Base-by-base conservation (phyloP, 768 basidiomycete genomes). In the Psilocybe sp. region DNA sequence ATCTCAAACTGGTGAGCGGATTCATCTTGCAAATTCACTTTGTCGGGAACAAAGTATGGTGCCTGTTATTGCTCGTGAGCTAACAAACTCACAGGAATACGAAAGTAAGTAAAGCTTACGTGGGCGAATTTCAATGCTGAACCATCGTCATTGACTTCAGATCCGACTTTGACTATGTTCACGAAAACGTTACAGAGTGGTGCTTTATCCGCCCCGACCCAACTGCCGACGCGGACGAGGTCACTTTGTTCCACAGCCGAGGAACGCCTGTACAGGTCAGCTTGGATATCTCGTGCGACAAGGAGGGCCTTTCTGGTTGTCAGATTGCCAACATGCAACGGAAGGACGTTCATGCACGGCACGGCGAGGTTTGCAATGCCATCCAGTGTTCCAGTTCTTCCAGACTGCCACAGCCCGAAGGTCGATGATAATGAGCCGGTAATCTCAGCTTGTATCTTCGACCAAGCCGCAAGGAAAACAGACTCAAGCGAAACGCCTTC, bases 381-480 rank as follows among this genome's bases (percentile, higher is more conserved):
- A 19, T 66, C 59, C 16, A 71, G 37, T 10, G 61, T 40, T 10
- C 71, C 69, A 12, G 70, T 70, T 39, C 77, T 62, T 19, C 77
- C 74, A 5, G 70, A 69, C 44, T 77, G 75, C 77, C 76, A 78
- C 13, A 78, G 64, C 4, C 75, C 75, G 44, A 78, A 73, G 6
- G 67, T 72, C 2, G 68, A 64, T 15, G 53, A 54, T 12, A 57
- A 52, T 15, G 65, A 52, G 3, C 57, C 52, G 9, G 66, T 62
- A 40, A 68, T 52, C 6, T 52, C 51, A 19, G 64, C 65, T 51
- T 77, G 74, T 40, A 74, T 53, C 2, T 56, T 63, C 6, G 74
- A 72, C 76, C 74, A 78, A 48, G 66, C 71, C 4, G 74, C 73
- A 19, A 78, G 60, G 40, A 74, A 68, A 12, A 77, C 54, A n/a